Evolutionary conservation across 768 basidiomycete species (phyloP).

Genomic region (Cystobasidiopsis lactophilus): DNA sequence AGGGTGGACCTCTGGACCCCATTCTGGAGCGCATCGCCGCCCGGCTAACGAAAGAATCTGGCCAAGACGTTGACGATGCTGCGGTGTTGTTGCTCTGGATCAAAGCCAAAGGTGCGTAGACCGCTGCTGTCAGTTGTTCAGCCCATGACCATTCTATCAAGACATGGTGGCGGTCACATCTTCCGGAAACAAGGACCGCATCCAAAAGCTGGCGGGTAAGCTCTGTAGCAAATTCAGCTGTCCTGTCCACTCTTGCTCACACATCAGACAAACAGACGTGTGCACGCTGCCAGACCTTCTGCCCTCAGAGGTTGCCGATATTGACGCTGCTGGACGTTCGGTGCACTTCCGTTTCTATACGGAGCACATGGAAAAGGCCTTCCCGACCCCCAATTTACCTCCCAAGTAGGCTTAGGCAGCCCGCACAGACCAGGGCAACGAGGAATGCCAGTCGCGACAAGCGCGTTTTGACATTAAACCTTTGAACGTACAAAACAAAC

Average conservation of each 20-base stretch:
- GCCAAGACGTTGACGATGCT: conserved; percentile 17
- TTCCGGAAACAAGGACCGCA: not conserved
- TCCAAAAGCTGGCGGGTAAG: conserved; percentile 18
- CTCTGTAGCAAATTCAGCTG: not conserved
- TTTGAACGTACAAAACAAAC: no score
- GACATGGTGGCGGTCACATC: conserved; percentile 21
- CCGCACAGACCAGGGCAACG: no score
- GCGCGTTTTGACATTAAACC: no score
- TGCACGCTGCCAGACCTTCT: conserved; percentile 17
- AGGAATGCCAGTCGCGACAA: no score
- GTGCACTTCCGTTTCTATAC: conserved; percentile 23
- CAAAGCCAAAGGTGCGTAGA: no score
- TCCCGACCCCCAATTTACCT: conserved; percentile 18
- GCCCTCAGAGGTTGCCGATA: conserved; percentile 23
- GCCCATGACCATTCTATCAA: no score
- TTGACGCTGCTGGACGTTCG: conserved; percentile 21
- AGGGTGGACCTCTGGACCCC: conserved; percentile 20
- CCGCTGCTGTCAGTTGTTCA: no score
- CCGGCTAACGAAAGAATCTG: conserved; percentile 15
- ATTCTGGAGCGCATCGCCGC: conserved; percentile 20
- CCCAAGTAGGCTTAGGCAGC: no score
- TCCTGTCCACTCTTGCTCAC: not conserved
- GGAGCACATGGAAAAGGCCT: conserved; percentile 23
- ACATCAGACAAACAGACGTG: no score
- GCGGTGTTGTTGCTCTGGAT: conserved; percentile 22